These are phyloP conservation scores for Neobulgaria alba DNA, from an alignment of 2,329 filamentous ascomycete species.

Conservation along the genomic window DNA sequence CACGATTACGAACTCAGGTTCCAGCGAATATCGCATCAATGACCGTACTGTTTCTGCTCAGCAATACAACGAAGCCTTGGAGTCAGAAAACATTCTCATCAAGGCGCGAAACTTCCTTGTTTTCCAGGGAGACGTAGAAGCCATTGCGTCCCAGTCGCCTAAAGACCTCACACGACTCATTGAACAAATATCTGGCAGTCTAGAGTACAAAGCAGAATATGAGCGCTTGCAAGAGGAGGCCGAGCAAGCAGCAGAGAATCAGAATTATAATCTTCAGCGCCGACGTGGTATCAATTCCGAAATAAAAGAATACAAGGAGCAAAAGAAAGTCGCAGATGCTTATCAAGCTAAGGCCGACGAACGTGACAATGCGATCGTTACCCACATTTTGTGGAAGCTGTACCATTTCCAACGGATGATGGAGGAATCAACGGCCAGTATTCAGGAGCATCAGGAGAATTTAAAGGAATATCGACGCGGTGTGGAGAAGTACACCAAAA, in stretches of 20 bases:
- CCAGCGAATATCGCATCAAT: slow-evolving; percentile 96
- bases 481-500: slow-evolving; percentile 73
- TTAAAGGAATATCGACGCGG: slow-evolving; percentile 86
- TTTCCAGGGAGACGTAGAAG: slow-evolving; percentile 96
- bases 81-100: slow-evolving; percentile 93
- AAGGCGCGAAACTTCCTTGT: slow-evolving; percentile 97
- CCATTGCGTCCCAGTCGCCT: slow-evolving; percentile 89
- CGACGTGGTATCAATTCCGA: slow-evolving; percentile 94
- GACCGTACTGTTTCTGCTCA: slow-evolving; percentile 79
- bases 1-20: slow-evolving; percentile 77
- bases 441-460: slow-evolving; percentile 89
- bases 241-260: slow-evolving; percentile 80
- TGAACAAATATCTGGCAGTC: slow-evolving; percentile 92
- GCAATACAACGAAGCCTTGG: slow-evolving; percentile 87
- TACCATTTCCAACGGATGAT: slow-evolving; percentile 92
- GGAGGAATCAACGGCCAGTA: slow-evolving; percentile 82
- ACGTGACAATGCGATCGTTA: slow-evolving; percentile 82
- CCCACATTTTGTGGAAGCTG: slow-evolving; percentile 92
- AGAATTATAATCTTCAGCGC: slow-evolving; percentile 78
- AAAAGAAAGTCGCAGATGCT: slow-evolving; percentile 90
- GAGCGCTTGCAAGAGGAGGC: slow-evolving; percentile 80
- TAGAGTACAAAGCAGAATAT: slow-evolving; percentile 92
- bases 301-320: slow-evolving; percentile 94
- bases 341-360: slow-evolving; percentile 88
- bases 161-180: slow-evolving; percentile 89